These are phyloP conservation scores for Suhomyces panamericanus DNA, from an alignment of 1,139 yeast genomes.

Conservation along the genomic window DNA sequence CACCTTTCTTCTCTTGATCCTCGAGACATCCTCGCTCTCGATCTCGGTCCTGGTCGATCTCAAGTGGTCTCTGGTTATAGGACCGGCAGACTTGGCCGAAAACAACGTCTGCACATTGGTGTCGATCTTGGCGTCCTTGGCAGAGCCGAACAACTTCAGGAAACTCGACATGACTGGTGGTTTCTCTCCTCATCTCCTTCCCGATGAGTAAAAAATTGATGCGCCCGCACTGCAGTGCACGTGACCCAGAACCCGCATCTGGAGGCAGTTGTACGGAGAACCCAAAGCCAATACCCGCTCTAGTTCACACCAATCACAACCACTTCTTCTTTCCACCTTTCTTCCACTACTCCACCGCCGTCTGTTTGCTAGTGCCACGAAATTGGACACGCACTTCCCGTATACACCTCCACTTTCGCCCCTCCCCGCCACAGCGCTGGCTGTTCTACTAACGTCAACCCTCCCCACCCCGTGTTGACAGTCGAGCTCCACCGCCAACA, in stretches of 20 bases:
- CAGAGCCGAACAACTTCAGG: slow-evolving; percentile 34
- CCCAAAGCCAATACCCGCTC: background rate
- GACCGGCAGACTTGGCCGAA: slow-evolving; percentile 34
- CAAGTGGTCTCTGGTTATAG: slow-evolving; percentile 34
- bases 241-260: slow-evolving; percentile 3
- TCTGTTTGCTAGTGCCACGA: too few species aligned
- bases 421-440: background rate
- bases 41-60: slow-evolving; percentile 28
- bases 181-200: slow-evolving; percentile 3
- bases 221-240: slow-evolving; percentile 3
- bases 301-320: background rate
- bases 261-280: background rate
- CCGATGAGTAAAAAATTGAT: slow-evolving; percentile 12
- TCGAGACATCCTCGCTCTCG: slow-evolving; percentile 15
- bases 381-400: too few species aligned
- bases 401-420: too few species aligned
- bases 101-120: slow-evolving; percentile 45
- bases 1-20: slow-evolving; percentile 19
- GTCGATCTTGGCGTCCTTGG: slow-evolving; percentile 31
- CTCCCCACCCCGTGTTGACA: too few species aligned
- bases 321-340: too few species aligned
- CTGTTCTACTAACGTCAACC: background rate
- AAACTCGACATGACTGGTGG: slow-evolving; percentile 32
- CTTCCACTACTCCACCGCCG: too few species aligned
- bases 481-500: too few species aligned